Conservation (phyloP, 441 rosid genomes). For the Adansonia madagascariensis region DNA sequence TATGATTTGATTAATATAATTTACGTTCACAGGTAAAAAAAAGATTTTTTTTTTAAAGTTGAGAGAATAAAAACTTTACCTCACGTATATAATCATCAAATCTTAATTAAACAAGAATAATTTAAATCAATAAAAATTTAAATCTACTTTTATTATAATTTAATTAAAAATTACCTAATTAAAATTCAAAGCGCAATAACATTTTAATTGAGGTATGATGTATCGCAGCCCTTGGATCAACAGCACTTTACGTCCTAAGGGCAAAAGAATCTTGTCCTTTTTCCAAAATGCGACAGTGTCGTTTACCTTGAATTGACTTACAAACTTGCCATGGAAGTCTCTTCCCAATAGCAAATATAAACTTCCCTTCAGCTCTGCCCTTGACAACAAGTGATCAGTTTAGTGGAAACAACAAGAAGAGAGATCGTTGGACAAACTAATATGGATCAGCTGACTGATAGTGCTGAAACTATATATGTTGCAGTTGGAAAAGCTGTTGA, state of each 20-base stretch:
- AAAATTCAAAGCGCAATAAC: too few relatives aligned
- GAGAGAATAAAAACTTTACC: too few relatives aligned
- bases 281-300: not conserved
- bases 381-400: not conserved
- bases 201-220: not conserved
- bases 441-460: conserved; percentile 18
- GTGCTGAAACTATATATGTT: conserved; percentile 53
- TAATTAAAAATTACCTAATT: too few relatives aligned
- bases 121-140: too few relatives aligned
- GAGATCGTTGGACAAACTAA: not conserved
- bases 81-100: too few relatives aligned
- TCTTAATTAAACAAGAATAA: too few relatives aligned
- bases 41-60: too few relatives aligned
- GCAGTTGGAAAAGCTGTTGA: conserved; percentile 65
- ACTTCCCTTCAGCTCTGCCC: not conserved
- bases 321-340: not conserved
- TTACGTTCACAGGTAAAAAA: too few relatives aligned
- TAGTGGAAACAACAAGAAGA: not conserved
- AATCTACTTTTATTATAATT: too few relatives aligned
- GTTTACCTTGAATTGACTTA: not conserved
- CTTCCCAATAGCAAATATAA: not conserved
- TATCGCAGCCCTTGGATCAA: conserved; percentile 11
- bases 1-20: too few relatives aligned
- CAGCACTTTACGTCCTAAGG: conserved; percentile 4
- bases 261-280: not conserved